phyloP scores from a whole-genome alignment of 106 monocot genomes.

The Dioscorea alata region DNA sequence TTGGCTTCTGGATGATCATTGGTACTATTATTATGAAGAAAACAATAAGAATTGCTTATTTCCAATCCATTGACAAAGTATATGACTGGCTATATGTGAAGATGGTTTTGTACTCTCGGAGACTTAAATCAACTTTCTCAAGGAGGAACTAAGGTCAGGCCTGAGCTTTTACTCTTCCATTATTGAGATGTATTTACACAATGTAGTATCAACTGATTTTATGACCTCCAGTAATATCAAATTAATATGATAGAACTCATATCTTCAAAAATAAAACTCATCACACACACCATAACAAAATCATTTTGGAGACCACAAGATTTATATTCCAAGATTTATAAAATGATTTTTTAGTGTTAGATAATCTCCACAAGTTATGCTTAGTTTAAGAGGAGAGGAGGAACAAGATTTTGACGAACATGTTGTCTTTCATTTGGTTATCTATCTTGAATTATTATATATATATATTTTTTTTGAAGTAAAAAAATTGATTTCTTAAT shows the following conservation, averaged over 20 bases:
- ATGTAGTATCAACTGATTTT: neutral
- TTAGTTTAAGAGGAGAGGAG: too few species aligned
- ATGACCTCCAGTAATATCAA: too few species aligned
- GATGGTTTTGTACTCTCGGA: neutral
- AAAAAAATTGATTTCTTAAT: too few species aligned
- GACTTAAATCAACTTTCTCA: neutral
- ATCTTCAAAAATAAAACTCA: neutral
- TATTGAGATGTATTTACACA: too few species aligned
- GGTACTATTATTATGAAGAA: neutral
- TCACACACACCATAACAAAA: neutral
- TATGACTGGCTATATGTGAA: neutral
- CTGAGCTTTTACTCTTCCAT: neutral
- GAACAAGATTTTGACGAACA: too few species aligned
- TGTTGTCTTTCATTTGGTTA: too few species aligned
- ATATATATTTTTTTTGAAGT: too few species aligned
- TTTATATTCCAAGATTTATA: too few species aligned
- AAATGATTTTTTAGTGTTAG: too few species aligned
- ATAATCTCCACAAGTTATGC: too few species aligned
- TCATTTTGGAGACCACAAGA: neutral
- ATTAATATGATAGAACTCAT: neutral
- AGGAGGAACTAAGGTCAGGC: neutral
- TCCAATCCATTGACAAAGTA: neutral
- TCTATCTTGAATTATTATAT: too few species aligned
- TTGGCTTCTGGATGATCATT: neutral
- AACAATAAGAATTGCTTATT: conserved; percentile 1